These are phyloP conservation scores for Calycina marina DNA, from an alignment of 2,329 filamentous ascomycete species.

Conservation along the genomic window DNA sequence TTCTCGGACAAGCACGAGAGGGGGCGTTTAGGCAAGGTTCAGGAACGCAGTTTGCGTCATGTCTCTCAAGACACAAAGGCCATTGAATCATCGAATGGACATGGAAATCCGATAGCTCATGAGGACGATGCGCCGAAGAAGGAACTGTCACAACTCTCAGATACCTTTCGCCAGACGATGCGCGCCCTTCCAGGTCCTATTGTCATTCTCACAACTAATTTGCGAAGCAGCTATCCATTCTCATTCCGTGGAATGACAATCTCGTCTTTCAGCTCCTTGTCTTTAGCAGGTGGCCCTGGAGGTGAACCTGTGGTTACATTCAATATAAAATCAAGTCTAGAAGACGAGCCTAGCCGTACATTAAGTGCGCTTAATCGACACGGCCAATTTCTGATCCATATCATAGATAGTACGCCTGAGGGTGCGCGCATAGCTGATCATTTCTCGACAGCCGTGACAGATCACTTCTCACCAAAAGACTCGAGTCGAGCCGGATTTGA, in stretches of 20 bases:
- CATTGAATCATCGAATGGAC: neutral
- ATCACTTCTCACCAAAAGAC: neutral
- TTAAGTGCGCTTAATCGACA: conserved; percentile 12
- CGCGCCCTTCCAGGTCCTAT: conserved; percentile 18
- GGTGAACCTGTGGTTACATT: conserved; percentile 23
- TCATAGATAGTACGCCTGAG: conserved; percentile 8
- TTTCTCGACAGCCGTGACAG: conserved; percentile 14
- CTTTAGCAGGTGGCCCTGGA: conserved; percentile 18
- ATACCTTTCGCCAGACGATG: conserved; percentile 17
- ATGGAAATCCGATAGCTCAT: neutral
- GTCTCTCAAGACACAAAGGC: too few relatives aligned
- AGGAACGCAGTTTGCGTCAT: too few relatives aligned
- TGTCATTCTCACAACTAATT: conserved; percentile 17
- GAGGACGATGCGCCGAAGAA: conserved; percentile 1
- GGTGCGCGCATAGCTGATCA: conserved; percentile 14
- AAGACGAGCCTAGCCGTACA: conserved; percentile 17
- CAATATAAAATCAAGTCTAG: conserved; percentile 14
- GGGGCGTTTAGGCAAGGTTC: too few relatives aligned
- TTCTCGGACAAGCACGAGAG: too few relatives aligned
- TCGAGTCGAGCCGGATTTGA: neutral
- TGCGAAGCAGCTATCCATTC: too few relatives aligned
- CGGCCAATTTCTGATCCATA: conserved; percentile 15
- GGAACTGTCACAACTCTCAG: conserved; percentile 8
- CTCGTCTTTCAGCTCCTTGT: conserved; percentile 22
- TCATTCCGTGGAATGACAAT: conserved; percentile 20